These are phyloP conservation scores for Talaromyces sp. DNA, from an alignment of 2,329 filamentous ascomycete genomes.

Conservation along the genomic window DNA sequence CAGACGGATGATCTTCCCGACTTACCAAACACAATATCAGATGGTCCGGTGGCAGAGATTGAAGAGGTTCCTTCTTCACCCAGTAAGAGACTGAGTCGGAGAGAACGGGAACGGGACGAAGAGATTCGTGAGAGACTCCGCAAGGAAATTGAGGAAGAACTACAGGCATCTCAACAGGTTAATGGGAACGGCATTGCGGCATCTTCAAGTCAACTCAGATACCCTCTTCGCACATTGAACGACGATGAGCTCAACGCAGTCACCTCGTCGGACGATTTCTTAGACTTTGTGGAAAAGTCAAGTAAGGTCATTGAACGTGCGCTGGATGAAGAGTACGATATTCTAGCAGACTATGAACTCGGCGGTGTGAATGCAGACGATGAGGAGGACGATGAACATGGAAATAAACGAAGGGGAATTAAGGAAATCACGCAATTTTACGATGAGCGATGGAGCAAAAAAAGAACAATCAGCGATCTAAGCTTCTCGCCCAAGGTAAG, in stretches of 20 bases:
- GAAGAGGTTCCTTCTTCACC: conserved; percentile 53
- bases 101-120: conserved; percentile 78
- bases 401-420: conserved; percentile 41
- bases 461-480: conserved; percentile 92
- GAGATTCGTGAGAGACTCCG: conserved; percentile 79
- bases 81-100: conserved; percentile 69
- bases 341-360: conserved; percentile 88
- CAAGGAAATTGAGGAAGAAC: conserved; percentile 86
- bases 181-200: conserved; percentile 29
- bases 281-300: conserved; percentile 90
- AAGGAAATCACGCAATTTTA: conserved; percentile 91
- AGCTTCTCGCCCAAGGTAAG: conserved; percentile 83
- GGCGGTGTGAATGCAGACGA: conserved; percentile 66
- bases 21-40: conserved; percentile 49
- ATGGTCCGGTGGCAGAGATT: conserved; percentile 53
- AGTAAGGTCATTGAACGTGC: conserved; percentile 96
- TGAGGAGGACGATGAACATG: conserved; percentile 67
- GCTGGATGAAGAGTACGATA: conserved; percentile 91
- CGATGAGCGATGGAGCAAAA: conserved; percentile 93
- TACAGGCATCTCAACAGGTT: conserved; percentile 60
- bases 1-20: conserved; percentile 74
- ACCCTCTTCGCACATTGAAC: conserved; percentile 73
- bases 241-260: conserved; percentile 85
- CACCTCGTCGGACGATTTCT: conserved; percentile 85
- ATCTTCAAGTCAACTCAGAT: conserved; percentile 50